Conservation (phyloP, 176 grass and related monocot species). For the Oryza australiensis region DNA sequence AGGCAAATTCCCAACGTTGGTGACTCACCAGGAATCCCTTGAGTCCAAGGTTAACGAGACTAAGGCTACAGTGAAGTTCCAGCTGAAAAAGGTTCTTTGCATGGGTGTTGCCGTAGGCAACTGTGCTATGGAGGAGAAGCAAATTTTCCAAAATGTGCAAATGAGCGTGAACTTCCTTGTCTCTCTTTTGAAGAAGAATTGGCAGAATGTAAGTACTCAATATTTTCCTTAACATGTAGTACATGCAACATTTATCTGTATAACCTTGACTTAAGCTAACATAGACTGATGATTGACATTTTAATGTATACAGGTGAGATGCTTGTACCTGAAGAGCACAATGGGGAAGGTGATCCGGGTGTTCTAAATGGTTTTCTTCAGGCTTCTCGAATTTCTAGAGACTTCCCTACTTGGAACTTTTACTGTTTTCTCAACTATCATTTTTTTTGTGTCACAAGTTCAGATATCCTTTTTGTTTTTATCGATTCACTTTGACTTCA, state of each 20-base stretch:
- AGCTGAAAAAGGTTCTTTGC: constrained; percentile 89
- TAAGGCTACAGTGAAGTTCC: constrained; percentile 87
- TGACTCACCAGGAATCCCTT: constrained; percentile 73
- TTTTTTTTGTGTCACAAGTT: not conserved
- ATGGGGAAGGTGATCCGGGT: constrained; percentile 69
- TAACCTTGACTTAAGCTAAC: not conserved
- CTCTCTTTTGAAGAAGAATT: constrained; percentile 84
- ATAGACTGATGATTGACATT: not conserved
- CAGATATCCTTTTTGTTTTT: not conserved
- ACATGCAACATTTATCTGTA: not conserved
- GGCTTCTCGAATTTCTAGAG: constrained; percentile 11
- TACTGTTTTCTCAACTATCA: constrained; percentile 7
- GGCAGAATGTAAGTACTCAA: constrained; percentile 65
- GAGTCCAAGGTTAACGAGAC: constrained; percentile 86
- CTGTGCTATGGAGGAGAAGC: constrained; percentile 82
- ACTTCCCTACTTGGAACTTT: not conserved
- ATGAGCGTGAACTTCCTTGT: constrained; percentile 89
- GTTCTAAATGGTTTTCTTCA: constrained; percentile 44
- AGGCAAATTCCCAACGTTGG: constrained; percentile 86
- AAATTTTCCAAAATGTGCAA: constrained; percentile 78
- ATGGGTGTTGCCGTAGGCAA: constrained; percentile 94
- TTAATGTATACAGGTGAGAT: constrained; percentile 53
- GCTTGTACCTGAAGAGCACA: constrained; percentile 92
- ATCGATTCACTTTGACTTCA: not conserved
- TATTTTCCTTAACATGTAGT: not conserved